Base-by-base conservation (phyloP, 352 stramenopile genomes). In the Globisporangium nagaii region DNA sequence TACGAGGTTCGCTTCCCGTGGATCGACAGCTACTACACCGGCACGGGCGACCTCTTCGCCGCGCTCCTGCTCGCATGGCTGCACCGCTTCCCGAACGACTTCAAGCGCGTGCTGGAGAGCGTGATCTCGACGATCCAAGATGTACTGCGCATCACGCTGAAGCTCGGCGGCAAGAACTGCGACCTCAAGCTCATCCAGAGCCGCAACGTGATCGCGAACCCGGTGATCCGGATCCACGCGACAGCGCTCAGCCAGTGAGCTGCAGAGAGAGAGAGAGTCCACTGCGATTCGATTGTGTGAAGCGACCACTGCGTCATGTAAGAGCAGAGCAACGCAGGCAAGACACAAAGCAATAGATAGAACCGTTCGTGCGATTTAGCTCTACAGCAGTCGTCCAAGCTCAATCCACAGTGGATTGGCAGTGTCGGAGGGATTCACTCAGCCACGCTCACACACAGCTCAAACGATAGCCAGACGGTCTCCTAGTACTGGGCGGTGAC, bases 181-280 rank as follows among this genome's bases (percentile, higher is more conserved):
- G 82, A 95, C 42, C 67, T 95, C 39, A 88, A 89, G 56, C 76
- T 95, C 31, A 84, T 95, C 54, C 82, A 93, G 56, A 92, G 79
- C 41, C 79, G 78, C 45, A 56, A 80, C 32, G 73, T 90, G 39
- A 91, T 95, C 35, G 66, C 69, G 19, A 73, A 84, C 20, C 80
- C 80, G 6, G 68, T 45, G 1, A 66, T 80, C 11, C 61, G 70
- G 13, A 79, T 85, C 50, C 55, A 68, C 31, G 79, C 79, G n/a
- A 73, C 49, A n/a, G 54, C 66, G 15, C 44, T 59, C 20, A 70
- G 79, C 22, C 59, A 61, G 24, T 42, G 20, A 53, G 19, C n/a
- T n/a, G n/a, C 32, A 22, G 24, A 28, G 17, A 17, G 15, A 15
- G 24, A 4, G 12, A 48, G 27, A 22, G 17, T 5, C 22, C 9